Conservation (phyloP, 2,329 filamentous ascomycete species). For the Rutstroemia sp. region DNA sequence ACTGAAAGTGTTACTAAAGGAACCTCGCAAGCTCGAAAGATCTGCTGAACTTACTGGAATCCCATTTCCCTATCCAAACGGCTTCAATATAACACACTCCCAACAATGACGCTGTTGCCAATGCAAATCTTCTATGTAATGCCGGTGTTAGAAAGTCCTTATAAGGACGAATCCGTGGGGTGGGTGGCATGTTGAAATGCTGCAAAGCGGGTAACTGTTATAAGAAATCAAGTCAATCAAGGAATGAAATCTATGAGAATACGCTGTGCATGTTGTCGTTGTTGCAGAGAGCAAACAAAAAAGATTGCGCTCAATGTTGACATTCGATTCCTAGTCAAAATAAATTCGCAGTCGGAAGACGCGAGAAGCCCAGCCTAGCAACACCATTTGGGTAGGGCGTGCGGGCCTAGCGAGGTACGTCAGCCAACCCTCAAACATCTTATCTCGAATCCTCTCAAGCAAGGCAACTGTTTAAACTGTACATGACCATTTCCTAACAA, state of each 20-base stretch:
- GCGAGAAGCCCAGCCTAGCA: not conserved
- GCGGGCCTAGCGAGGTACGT: slow-evolving; percentile 15
- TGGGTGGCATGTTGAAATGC: slow-evolving; percentile 25
- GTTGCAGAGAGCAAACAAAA: slow-evolving; percentile 9
- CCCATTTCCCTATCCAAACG: slow-evolving; percentile 60
- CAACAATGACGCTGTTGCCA: slow-evolving; percentile 63
- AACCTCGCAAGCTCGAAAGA: not conserved
- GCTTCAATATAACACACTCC: slow-evolving; percentile 67
- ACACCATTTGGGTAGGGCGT: not conserved
- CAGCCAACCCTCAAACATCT: slow-evolving; percentile 15
- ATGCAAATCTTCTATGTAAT: slow-evolving; percentile 78
- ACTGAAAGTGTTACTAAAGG: slow-evolving; percentile 38
- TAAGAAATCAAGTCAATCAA: not conserved
- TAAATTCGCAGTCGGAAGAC: slow-evolving; percentile 12
- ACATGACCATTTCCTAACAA: not conserved
- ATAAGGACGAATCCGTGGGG: slow-evolving; percentile 31
- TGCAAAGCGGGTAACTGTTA: not conserved
- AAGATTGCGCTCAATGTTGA: slow-evolving; percentile 17
- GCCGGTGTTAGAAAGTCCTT: slow-evolving; percentile 82
- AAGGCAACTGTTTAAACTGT: slow-evolving; percentile 9
- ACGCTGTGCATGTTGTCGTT: slow-evolving; percentile 17
- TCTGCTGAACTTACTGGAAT: slow-evolving; percentile 40
- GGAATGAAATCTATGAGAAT: slow-evolving; percentile 5
- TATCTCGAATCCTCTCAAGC: slow-evolving; percentile 1
- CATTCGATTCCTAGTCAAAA: slow-evolving; percentile 19